phyloP scores from a whole-genome alignment of 257 asterid species.

The Apocynum venetum region DNA sequence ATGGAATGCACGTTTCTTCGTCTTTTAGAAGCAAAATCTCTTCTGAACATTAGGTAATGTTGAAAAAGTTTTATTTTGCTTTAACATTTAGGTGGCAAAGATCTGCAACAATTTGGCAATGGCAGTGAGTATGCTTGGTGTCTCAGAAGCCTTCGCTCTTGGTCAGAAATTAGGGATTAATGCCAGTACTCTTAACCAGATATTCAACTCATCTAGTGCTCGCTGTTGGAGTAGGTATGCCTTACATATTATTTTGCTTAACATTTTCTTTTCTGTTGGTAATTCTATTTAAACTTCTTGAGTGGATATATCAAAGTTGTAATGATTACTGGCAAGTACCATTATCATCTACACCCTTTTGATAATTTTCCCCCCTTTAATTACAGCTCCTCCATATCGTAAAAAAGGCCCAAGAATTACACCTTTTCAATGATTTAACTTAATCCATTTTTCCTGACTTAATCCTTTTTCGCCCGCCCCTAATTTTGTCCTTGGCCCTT shows the following conservation, averaged over 20 bases:
- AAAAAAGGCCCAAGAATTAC: background rate
- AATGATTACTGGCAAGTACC: background rate
- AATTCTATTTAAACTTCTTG: background rate
- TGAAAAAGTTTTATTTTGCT: background rate
- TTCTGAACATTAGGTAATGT: background rate
- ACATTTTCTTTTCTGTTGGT: background rate
- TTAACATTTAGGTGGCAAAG: constrained; percentile 63
- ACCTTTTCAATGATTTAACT: too few relatives aligned
- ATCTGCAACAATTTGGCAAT: constrained; percentile 93
- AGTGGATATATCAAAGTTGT: background rate
- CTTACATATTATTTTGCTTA: background rate
- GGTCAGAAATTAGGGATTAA: constrained; percentile 81
- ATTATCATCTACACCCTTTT: background rate
- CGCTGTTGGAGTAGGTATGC: constrained; percentile 98
- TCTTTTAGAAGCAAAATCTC: background rate
- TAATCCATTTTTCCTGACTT: too few relatives aligned
- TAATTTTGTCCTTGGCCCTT: too few relatives aligned
- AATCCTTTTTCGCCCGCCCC: too few relatives aligned
- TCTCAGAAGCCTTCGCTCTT: constrained; percentile 87
- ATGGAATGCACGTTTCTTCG: background rate
- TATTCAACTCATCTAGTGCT: constrained; percentile 89
- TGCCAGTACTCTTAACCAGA: constrained; percentile 65
- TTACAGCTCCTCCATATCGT: background rate
- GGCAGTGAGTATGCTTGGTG: constrained; percentile 98
- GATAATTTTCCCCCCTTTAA: background rate